Conservation (phyloP, 768 basidiomycete species). For the Termitomyces sp. region DNA sequence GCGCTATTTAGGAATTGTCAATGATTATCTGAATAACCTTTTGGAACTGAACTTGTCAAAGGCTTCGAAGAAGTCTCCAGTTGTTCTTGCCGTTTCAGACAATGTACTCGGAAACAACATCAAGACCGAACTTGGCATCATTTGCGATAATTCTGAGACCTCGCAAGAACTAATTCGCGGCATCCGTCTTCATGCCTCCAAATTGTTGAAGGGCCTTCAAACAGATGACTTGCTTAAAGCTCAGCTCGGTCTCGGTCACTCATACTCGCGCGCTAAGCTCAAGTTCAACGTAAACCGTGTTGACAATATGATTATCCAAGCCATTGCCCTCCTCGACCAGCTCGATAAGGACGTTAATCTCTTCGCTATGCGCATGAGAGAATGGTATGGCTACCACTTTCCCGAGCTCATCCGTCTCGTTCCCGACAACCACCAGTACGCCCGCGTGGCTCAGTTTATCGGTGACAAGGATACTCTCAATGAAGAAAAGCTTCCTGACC, state of each 20-base stretch:
- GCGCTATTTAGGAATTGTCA: slow-evolving; percentile 61
- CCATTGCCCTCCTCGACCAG: slow-evolving; percentile 95
- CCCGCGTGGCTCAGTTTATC: slow-evolving; percentile 77
- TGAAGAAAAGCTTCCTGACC: slow-evolving; percentile 75
- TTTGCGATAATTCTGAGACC: slow-evolving; percentile 78
- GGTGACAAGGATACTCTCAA: slow-evolving; percentile 80
- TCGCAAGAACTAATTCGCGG: slow-evolving; percentile 86
- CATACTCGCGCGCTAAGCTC: slow-evolving; percentile 94
- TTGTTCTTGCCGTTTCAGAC: slow-evolving; percentile 80
- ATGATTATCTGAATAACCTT: slow-evolving; percentile 76
- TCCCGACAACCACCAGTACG: slow-evolving; percentile 92
- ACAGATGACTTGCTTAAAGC: slow-evolving; percentile 85
- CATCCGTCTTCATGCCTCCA: slow-evolving; percentile 85
- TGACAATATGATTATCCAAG: slow-evolving; percentile 99
- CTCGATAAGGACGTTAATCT: slow-evolving; percentile 99
- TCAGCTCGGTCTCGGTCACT: slow-evolving; percentile 95
- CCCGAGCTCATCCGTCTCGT: slow-evolving; percentile 93
- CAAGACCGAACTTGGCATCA: slow-evolving; percentile 61
- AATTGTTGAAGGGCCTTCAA: slow-evolving; percentile 85
- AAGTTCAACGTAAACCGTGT: slow-evolving; percentile 96
- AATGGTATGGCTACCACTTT: slow-evolving; percentile 99
- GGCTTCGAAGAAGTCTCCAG: slow-evolving; percentile 59
- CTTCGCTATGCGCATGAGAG: slow-evolving; percentile 95
- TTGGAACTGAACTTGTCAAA: slow-evolving; percentile 86
- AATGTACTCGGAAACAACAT: slow-evolving; percentile 69